Conservation (phyloP, 108 stramenopile species). For the Skeletonema marinoi region DNA sequence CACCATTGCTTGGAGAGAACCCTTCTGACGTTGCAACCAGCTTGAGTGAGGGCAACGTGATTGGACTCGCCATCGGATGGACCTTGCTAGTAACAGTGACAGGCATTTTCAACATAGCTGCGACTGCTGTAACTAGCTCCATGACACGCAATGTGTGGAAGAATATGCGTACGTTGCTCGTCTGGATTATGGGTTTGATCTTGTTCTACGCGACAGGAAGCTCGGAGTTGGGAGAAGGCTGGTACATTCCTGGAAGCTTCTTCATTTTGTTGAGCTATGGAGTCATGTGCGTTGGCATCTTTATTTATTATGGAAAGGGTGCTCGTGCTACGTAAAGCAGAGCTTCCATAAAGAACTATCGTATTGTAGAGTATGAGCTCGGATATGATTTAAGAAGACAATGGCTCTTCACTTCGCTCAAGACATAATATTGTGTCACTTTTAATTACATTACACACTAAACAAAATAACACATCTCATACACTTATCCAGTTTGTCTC, state of each 20-base stretch:
- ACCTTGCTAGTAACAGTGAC: constrained; percentile 33
- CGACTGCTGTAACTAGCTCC: constrained; percentile 51
- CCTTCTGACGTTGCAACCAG: constrained; percentile 5
- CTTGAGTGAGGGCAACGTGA: background rate
- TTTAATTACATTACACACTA: background rate
- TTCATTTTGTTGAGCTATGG: constrained; percentile 25
- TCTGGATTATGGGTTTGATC: constrained; percentile 46
- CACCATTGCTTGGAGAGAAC: constrained; percentile 18
- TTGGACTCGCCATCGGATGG: constrained; percentile 7
- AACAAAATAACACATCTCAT: background rate
- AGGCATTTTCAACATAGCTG: constrained; percentile 55
- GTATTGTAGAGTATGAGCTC: no score
- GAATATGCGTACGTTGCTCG: constrained; percentile 42
- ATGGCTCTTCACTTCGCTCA: background rate
- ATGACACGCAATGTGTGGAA: constrained; percentile 68
- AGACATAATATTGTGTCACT: background rate
- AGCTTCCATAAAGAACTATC: no score
- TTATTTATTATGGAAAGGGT: constrained; percentile 31
- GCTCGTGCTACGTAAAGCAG: background rate
- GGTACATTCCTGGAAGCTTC: constrained; percentile 32
- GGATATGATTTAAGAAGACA: no score
- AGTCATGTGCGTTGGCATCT: constrained; percentile 28
- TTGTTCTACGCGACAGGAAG: constrained; percentile 29
- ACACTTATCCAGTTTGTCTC: background rate
- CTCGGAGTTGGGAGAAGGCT: constrained; percentile 32